Evolutionary conservation across 768 basidiomycete species (phyloP).

Genomic region (Psilocybe sp.): DNA sequence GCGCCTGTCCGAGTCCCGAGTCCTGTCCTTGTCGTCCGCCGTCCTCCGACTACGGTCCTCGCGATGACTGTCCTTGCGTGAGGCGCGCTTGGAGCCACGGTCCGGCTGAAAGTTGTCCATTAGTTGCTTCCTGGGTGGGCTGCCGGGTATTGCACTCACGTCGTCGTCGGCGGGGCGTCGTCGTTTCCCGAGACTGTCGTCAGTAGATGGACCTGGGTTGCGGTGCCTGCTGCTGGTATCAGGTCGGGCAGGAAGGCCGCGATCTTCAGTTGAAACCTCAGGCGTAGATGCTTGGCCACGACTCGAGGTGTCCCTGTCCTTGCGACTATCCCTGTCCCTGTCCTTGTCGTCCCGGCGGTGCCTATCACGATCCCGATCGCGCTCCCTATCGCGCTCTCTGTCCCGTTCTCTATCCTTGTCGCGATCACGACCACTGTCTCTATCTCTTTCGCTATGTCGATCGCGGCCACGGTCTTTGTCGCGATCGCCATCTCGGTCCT

Average conservation of each 20-base stretch:
- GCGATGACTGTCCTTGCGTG: conserved; percentile 74
- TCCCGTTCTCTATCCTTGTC: conserved; percentile 50
- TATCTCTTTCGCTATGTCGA: conserved; percentile 36
- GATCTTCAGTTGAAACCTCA: conserved; percentile 42
- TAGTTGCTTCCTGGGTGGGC: conserved; percentile 3
- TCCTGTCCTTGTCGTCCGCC: conserved; percentile 70
- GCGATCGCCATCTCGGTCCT: conserved; percentile 29
- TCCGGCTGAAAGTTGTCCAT: conserved; percentile 48
- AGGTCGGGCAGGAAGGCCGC: conserved; percentile 54
- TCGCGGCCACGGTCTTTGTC: conserved; percentile 30
- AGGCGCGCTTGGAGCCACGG: conserved; percentile 75
- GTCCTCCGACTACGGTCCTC: conserved; percentile 70
- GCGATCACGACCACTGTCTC: conserved; percentile 43
- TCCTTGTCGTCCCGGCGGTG: conserved; percentile 33
- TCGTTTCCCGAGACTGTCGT: conserved; percentile 74
- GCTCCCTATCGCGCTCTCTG: conserved; percentile 55
- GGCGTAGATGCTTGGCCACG: conserved; percentile 31
- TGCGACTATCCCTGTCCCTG: conserved; percentile 60
- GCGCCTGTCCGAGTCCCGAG: conserved; percentile 64
- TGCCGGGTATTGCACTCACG: conserved; percentile 37
- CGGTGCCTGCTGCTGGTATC: conserved; percentile 55
- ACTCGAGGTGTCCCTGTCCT: conserved; percentile 49
- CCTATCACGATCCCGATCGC: conserved; percentile 57
- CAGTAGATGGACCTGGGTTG: conserved; percentile 35
- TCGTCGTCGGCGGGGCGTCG: conserved; percentile 71